Conservation (phyloP, 75 land plant species). For the Adiantum capillusveneris region DNA sequence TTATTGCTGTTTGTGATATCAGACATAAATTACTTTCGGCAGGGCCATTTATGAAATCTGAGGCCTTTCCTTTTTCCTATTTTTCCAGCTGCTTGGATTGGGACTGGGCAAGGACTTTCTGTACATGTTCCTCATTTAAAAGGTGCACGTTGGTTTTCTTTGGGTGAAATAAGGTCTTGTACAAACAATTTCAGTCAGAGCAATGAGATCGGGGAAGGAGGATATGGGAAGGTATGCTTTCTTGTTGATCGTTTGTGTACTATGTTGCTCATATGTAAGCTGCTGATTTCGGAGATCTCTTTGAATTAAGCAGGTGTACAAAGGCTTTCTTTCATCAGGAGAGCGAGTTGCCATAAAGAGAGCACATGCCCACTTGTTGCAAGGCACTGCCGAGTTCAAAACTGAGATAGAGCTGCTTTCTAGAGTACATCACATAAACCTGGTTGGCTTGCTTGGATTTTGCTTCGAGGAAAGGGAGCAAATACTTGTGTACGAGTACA, state of each 20-base stretch:
- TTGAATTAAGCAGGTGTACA: slow-evolving; percentile 36
- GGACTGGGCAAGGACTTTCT: neutral
- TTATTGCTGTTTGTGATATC: no score
- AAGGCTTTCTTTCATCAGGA: slow-evolving; percentile 14
- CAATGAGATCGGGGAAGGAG: slow-evolving; percentile 18
- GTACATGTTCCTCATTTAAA: slow-evolving; percentile 7
- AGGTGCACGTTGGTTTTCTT: slow-evolving; percentile 15
- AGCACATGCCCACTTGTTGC: slow-evolving; percentile 11
- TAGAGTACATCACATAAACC: slow-evolving; percentile 23
- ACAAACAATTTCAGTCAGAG: slow-evolving; percentile 19
- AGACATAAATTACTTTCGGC: no score
- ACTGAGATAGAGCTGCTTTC: slow-evolving; percentile 29
- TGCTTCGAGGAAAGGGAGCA: slow-evolving; percentile 24
- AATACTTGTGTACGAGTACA: slow-evolving; percentile 32
- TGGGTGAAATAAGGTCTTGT: slow-evolving; percentile 14
- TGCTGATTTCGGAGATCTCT: neutral
- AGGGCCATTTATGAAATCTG: no score
- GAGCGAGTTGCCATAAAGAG: slow-evolving; percentile 23
- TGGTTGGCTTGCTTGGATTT: slow-evolving; percentile 19
- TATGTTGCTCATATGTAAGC: neutral
- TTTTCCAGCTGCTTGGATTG: slow-evolving; percentile 5
- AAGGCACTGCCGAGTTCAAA: slow-evolving; percentile 22
- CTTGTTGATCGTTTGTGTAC: neutral
- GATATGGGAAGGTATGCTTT: slow-evolving; percentile 14
- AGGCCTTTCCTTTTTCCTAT: neutral